Percentiles rank a stretch among this genome's conserved stretches.
phyloP scores from a whole-genome alignment of 2,329 filamentous ascomycete genomes.

The Didymella segeticola region DNA sequence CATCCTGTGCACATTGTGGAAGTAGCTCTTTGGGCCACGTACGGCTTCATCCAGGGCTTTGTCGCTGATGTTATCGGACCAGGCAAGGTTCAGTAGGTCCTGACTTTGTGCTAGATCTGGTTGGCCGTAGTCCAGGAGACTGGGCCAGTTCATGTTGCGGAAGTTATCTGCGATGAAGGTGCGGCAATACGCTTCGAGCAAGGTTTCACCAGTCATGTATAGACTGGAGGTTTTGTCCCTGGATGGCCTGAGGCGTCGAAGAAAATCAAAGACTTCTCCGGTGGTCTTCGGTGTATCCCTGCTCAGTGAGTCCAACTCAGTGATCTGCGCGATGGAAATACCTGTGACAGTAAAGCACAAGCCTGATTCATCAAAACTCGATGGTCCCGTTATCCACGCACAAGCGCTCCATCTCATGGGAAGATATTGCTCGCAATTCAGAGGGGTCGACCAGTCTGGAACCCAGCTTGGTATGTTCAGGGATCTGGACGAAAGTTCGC shows the following conservation, averaged over 20 bases:
- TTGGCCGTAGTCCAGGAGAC: neutral
- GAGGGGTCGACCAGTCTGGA: neutral
- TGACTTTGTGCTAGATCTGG: neutral
- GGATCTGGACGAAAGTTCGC: neutral
- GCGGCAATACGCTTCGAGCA: neutral
- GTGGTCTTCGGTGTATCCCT: neutral
- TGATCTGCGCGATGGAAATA: neutral
- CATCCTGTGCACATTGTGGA: neutral
- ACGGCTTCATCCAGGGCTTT: neutral
- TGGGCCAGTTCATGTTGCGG: neutral
- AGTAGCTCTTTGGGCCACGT: neutral
- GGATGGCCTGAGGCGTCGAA: neutral
- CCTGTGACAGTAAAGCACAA: neutral
- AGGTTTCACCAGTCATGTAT: neutral
- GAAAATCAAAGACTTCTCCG: neutral
- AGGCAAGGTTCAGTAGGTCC: neutral
- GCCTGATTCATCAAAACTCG: neutral
- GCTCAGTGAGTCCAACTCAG: neutral
- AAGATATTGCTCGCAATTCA: neutral
- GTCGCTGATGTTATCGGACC: neutral
- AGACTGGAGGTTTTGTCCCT: neutral
- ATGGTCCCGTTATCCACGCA: neutral
- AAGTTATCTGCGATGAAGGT: neutral
- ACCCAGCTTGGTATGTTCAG: neutral
- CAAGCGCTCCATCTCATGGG: neutral